Evolutionary conservation across 495 filamentous ascomycete genomes (phyloP), one percentile per base, ranked within the genome.

Genomic region (Astrothelium macrocarpum): DNA sequence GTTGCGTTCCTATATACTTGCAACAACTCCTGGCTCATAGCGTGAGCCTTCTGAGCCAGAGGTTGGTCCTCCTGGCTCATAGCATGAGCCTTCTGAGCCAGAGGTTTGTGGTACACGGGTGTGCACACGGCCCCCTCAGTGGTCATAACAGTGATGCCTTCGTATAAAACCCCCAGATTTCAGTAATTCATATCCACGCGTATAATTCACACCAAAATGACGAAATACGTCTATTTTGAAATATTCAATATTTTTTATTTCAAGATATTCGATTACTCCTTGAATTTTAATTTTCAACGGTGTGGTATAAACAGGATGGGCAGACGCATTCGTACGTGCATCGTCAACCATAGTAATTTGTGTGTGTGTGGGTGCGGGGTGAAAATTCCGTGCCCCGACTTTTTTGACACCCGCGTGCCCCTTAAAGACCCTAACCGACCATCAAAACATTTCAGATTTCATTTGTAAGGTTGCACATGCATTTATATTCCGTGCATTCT

Each of bases 191-290:
- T 32, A 62, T 42, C 60, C 60, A 20, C 26, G 11, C 26, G 60
- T 26, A 53, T 62, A 25, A 34, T 5, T 34, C 29, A 62, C 60
- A 14, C 36, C 46, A 62, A 62, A 62, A 46, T 62, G 39, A 5
- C 60, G 42, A 62, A 62, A 62, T 28, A 62, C 39, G 23, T 62
- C 39, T 23, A 20, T 39, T 25, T 62, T 62, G 16, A 29, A 9
- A 12, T 46, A 12, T 2, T 62, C 7, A 46, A 62, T 62, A 28
- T 23, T 31, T 12, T 62, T 46, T 4, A 39, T 39, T 49, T 62
- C 53, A 49, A 62, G 60, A 31, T 46, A 62, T 62, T 62, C 32
- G 32, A 62, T 62, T 11, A 39, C 39, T 10, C 60, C 60, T 49
- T 62, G 3, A 29, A 62, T 39, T 32, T 62, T 49, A 49, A 18